Evolutionary conservation across 306 rosid genomes (phyloP), one percentile per base, ranked within the genome.

Genomic region (Vigna mungo): DNA sequence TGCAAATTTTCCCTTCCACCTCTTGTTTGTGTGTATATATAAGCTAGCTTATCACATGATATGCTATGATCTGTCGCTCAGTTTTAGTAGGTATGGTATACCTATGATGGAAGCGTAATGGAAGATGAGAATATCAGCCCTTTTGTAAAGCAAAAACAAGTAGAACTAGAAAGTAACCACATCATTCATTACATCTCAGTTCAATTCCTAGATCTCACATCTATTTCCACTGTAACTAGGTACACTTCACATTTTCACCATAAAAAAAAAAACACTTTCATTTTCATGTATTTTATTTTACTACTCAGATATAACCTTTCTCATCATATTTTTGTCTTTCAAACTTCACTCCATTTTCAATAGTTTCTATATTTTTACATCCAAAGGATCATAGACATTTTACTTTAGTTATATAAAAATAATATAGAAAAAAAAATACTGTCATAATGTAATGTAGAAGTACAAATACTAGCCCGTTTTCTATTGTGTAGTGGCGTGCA

Each of bases 71-170:
- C 30, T 81, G 60, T 63, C 74, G 41, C 61, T 81, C 72, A 37
- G 67, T 64, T 52, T 68, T 21, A 48, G 61, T 68, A 60, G 86
- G 75, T 75, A 34, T 79, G 69, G 41, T 63, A 61, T 67, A 61
- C 51, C 61, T 72, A 71, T 75, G 59, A 74, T 68, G 12, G 79
- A 9, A 71, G 77, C 73, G 55, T 72, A 44, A 53, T 39, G 51
- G 73, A 69, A 70, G 78, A 73, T 73, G 62, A 30, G 61, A 55
- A 73, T 68, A 62, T 58, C 6, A 49, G 16, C 17, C 27, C 66
- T 73, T 78, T 78, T 37, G 46, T 78, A 83, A 74, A 78, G 80
- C 64, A 36, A 63, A 18, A 63, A 18, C 32, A 18, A 70, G 54
- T 34, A 46, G 76, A 58, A 59, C 64, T 58, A 58, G 37, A 78